Evolutionary conservation across 2,329 filamentous ascomycete species (phyloP).

Genomic region (Neocucurbitaria cava): DNA sequence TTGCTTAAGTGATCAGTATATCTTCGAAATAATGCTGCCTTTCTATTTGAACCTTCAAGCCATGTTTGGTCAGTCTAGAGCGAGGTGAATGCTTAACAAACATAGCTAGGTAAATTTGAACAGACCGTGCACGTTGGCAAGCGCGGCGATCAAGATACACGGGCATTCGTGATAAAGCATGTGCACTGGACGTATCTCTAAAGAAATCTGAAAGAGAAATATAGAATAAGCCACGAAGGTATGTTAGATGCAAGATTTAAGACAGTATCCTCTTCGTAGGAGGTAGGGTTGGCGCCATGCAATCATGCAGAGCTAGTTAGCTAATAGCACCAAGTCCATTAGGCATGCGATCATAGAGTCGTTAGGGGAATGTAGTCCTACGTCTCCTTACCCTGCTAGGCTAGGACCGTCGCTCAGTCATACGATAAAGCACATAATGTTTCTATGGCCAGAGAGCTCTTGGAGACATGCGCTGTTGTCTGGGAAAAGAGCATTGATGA

Average conservation of each 20-base stretch:
- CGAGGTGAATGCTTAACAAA: background rate
- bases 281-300: background rate
- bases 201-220: background rate
- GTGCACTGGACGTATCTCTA: background rate
- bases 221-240: background rate
- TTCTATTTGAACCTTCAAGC: background rate
- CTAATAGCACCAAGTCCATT: background rate
- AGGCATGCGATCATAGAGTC: too few relatives aligned
- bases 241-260: background rate
- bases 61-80: background rate
- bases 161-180: background rate
- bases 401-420: too few relatives aligned
- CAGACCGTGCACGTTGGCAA: background rate
- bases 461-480: background rate
- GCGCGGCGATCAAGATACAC: background rate
- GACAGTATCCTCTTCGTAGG: background rate
- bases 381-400: too few relatives aligned
- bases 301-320: background rate
- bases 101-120: background rate
- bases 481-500: too few relatives aligned
- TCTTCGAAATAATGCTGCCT: background rate
- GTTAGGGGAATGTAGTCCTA: too few relatives aligned
- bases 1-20: background rate
- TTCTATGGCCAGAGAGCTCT: background rate
- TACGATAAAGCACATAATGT: background rate